A percentile compares a stretch with the other conserved stretches of the same genome.
phyloP scores from a whole-genome alignment of 345 rosid species.

The Gossypium longicalyx region DNA sequence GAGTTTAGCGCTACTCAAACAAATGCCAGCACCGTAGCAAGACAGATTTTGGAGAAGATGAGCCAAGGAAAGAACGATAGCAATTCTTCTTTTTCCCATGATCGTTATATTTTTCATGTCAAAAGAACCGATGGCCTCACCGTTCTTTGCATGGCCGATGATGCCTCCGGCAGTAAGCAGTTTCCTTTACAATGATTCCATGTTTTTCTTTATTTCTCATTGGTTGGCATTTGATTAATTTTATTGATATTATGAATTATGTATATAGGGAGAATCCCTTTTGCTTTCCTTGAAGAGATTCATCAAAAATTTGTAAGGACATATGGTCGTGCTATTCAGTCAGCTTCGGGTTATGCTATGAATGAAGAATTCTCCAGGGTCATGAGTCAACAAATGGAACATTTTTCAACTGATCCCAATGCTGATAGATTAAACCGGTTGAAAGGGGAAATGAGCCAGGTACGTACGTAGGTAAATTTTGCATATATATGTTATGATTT shows the following conservation, averaged over 20 bases:
- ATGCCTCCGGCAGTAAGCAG: constrained; percentile 27
- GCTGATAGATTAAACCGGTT: constrained; percentile 43
- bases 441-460: constrained; percentile 54
- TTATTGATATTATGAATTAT: background rate
- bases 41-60: constrained; percentile 37
- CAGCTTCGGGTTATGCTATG: constrained; percentile 50
- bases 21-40: constrained; percentile 35
- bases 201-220: background rate
- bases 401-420: constrained; percentile 36
- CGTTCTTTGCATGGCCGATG: constrained; percentile 52
- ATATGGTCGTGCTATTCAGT: constrained; percentile 31
- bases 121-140: constrained; percentile 43
- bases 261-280: background rate
- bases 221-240: background rate
- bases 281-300: constrained; percentile 14
- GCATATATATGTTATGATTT: background rate
- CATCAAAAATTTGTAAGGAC: constrained; percentile 30
- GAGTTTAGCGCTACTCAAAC: constrained; percentile 36
- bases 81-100: constrained; percentile 42
- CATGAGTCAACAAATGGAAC: constrained; percentile 44
- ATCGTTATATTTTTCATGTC: constrained; percentile 44
- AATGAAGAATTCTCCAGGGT: constrained; percentile 52
- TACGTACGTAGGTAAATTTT: background rate
- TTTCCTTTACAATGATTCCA: too few species aligned
- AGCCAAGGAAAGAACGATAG: constrained; percentile 24